Conservation (phyloP, 352 stramenopile genomes). For the Globisporangium orthogonon region DNA sequence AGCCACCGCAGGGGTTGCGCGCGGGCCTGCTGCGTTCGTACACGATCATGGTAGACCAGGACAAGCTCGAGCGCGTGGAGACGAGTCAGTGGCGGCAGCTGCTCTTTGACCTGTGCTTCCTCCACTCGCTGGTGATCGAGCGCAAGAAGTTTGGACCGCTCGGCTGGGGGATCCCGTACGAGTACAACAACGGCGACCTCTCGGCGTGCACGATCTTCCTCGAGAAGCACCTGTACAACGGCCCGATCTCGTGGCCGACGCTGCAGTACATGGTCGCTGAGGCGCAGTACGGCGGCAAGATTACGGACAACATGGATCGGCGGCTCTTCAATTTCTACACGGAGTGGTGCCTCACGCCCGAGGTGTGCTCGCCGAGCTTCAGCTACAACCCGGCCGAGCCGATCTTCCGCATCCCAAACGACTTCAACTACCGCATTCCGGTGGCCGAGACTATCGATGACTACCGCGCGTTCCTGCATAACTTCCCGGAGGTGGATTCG, state of each 20-base stretch:
- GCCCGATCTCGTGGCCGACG: slow-evolving; percentile 96
- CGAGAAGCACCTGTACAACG: slow-evolving; percentile 98
- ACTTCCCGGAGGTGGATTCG: slow-evolving; percentile 95
- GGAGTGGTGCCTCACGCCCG: slow-evolving; percentile 93
- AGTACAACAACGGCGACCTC: slow-evolving; percentile 98
- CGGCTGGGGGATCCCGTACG: slow-evolving; percentile 98
- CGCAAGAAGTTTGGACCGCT: slow-evolving; percentile 98
- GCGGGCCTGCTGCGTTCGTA: slow-evolving; percentile 95
- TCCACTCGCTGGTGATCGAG: slow-evolving; percentile 98
- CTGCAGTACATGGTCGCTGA: slow-evolving; percentile 99
- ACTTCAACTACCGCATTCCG: slow-evolving; percentile 96
- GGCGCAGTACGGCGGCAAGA: slow-evolving; percentile 98
- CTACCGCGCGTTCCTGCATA: slow-evolving; percentile 94
- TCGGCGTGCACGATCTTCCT: slow-evolving; percentile 97
- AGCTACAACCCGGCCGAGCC: slow-evolving; percentile 93
- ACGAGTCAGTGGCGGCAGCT: slow-evolving; percentile 95
- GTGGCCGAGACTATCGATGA: slow-evolving; percentile 90
- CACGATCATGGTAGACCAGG: slow-evolving; percentile 99
- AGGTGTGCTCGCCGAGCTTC: slow-evolving; percentile 82
- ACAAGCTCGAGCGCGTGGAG: slow-evolving; percentile 96
- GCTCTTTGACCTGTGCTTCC: slow-evolving; percentile 96
- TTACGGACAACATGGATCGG: slow-evolving; percentile 98
- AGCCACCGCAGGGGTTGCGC: slow-evolving; percentile 93
- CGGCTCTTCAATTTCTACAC: slow-evolving; percentile 97
- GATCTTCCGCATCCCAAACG: slow-evolving; percentile 95